Evolutionary conservation across 768 basidiomycete species (phyloP).

Genomic region (Trametes coccinea): DNA sequence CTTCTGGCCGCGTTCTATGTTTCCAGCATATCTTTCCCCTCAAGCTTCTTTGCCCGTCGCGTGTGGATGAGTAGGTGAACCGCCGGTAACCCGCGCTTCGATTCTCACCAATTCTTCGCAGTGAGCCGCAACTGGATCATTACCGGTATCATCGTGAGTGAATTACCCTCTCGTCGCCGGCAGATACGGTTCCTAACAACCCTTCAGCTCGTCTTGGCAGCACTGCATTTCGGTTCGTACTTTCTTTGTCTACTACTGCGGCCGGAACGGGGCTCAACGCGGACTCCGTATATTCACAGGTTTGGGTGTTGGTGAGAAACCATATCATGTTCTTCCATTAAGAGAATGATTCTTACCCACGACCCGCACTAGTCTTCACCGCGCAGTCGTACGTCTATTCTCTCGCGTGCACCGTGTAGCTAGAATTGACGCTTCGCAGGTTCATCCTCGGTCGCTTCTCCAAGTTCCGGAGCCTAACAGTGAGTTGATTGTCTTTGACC

Average conservation of each 20-base stretch:
- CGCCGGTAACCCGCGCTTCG: not conserved
- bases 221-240: slow-evolving; percentile 45
- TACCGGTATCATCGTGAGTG: slow-evolving; percentile 44
- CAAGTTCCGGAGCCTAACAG: slow-evolving; percentile 35
- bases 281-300: slow-evolving; percentile 6
- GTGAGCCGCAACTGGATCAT: slow-evolving; percentile 47
- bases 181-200: not conserved
- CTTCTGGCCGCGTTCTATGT: not conserved
- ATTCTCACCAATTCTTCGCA: slow-evolving; percentile 24
- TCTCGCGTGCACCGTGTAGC: not conserved
- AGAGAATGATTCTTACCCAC: not conserved
- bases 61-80: slow-evolving; percentile 47
- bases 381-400: slow-evolving; percentile 41
- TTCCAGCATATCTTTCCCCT: not conserved
- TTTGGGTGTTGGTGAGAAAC: slow-evolving; percentile 26
- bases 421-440: slow-evolving; percentile 13
- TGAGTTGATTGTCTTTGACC: slow-evolving; percentile 24
- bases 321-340: not conserved
- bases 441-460: slow-evolving; percentile 37
- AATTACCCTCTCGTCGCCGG: not conserved
- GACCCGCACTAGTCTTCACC: slow-evolving; percentile 42
- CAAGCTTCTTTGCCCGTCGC: slow-evolving; percentile 53
- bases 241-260: not conserved
- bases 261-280: not conserved
- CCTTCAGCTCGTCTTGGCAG: slow-evolving; percentile 40